Conservation (phyloP, 164 flowering plant species). For the Aristolochia contorta region DNA sequence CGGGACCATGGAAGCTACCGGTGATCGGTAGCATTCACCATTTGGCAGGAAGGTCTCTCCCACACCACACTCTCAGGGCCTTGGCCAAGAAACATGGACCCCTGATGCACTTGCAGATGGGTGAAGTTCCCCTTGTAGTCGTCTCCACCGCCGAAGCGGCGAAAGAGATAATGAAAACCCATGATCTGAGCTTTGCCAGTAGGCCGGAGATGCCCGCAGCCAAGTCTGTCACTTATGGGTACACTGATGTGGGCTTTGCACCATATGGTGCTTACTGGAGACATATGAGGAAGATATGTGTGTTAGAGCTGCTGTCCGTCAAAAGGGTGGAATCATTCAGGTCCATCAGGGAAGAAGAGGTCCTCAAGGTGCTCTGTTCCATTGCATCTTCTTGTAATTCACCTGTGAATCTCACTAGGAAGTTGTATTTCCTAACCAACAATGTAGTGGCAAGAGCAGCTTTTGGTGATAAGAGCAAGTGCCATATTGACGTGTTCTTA, state of each 20-base stretch:
- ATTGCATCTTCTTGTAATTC: neutral
- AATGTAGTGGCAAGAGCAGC: slow-evolving; percentile 9
- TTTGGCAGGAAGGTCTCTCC: neutral
- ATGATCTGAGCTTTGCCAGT: neutral
- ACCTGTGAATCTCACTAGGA: slow-evolving; percentile 7
- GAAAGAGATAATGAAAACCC: slow-evolving; percentile 6
- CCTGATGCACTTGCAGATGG: neutral
- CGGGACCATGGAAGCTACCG: neutral
- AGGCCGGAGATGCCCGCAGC: slow-evolving; percentile 4
- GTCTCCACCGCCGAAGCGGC: slow-evolving; percentile 20
- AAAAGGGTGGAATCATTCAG: slow-evolving; percentile 37
- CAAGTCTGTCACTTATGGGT: slow-evolving; percentile 32
- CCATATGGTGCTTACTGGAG: slow-evolving; percentile 63
- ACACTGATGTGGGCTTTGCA: slow-evolving; percentile 34
- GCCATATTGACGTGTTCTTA: neutral
- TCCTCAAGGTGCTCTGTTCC: slow-evolving; percentile 13
- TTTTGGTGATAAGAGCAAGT: slow-evolving; percentile 8
- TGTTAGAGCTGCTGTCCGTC: slow-evolving; percentile 34
- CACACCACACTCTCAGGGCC: neutral
- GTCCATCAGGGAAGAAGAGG: slow-evolving; percentile 45
- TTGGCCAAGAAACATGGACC: neutral
- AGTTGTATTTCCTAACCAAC: neutral
- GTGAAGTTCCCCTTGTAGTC: slow-evolving; percentile 15
- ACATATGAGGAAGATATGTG: slow-evolving; percentile 31
- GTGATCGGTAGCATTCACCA: slow-evolving; percentile 1